Evolutionary conservation across 2,329 filamentous ascomycete species (phyloP).

Genomic region (Pestalotiopsis fici): DNA sequence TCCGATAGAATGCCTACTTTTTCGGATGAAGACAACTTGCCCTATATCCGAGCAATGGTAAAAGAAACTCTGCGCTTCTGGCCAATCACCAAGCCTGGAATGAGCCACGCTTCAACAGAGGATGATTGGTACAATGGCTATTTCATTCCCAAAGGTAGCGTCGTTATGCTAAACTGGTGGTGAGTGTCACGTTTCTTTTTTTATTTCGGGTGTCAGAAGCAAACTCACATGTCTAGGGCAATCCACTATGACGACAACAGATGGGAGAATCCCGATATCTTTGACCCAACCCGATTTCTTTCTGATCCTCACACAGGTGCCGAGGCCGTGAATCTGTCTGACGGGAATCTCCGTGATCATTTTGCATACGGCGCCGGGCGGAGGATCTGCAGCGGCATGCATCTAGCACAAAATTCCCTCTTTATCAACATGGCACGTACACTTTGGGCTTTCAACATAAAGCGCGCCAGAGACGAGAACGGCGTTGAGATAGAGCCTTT

Average conservation of each 20-base stretch:
- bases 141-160: constrained; percentile 43
- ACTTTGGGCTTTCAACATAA: constrained; percentile 44
- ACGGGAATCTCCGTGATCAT: constrained; percentile 46
- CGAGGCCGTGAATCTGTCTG: constrained; percentile 30
- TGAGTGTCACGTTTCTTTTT: constrained; percentile 18
- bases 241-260: constrained; percentile 44
- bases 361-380: constrained; percentile 58
- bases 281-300: constrained; percentile 35
- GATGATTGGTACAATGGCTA: constrained; percentile 44
- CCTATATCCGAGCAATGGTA: constrained; percentile 51
- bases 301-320: constrained; percentile 20
- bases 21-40: constrained; percentile 43
- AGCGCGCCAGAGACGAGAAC: constrained; percentile 15
- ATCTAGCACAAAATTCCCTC: constrained; percentile 50
- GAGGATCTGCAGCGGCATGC: constrained; percentile 57
- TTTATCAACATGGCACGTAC: constrained; percentile 47
- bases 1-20: constrained; percentile 46
- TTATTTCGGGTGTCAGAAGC: neutral
- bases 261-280: constrained; percentile 36
- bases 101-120: constrained; percentile 45
- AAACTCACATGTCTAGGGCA: constrained; percentile 22
- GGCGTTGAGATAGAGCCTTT: neutral
- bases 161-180: constrained; percentile 43
- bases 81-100: constrained; percentile 34
- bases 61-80: constrained; percentile 59